Base-by-base conservation (phyloP, 2,329 filamentous ascomycete genomes). In the Apiospora hydei region DNA sequence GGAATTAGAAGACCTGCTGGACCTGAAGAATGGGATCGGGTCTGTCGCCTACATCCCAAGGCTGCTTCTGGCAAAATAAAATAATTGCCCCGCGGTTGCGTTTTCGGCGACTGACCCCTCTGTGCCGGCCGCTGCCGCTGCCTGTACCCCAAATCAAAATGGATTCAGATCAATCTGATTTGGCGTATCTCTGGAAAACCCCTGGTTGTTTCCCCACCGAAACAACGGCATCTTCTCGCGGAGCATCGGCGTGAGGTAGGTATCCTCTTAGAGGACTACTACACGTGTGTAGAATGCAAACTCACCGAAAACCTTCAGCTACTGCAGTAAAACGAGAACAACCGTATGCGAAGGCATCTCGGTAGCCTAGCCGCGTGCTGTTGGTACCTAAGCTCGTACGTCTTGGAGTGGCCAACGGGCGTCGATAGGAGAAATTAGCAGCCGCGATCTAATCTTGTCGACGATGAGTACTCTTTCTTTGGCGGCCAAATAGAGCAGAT, bases 71-170 rank as follows among this genome's bases (percentile, higher is more conserved):
- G 57, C n/a, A 64, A 64, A 41, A 41, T 64, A 64, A 41, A 41
- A 41, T 34, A 41, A 64, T 64, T 64, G 57, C 57, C 57, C 57
- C 57, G 57, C 57, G 57, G 21, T n/a, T 64, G 57, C 57, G 57
- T 64, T 64, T 64, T 64, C 57, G 57, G 57, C 57, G 57, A n/a
- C 26, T 18, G 34, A 57, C 53, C 53, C 53, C 53, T 61, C 53
- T 34, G 30, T 61, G 46, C 21, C 18, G 46, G 46, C 53, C 41
- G 41, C 41, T 43, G 41, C 41, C 18, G 30, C 16, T 61, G 30
- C 53, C 53, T 61, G 53, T 41, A 64, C 57, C 34, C 34, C 34
- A 41, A 51, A n/a, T 64, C 21, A 10, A 61, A 24, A 30, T 61
- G 26, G 18, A 38, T 34, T 26, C 30, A 34, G 26, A 18, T 34